phyloP scores from a whole-genome alignment of 2,329 filamentous ascomycete genomes.

The Fusarium humuli region DNA sequence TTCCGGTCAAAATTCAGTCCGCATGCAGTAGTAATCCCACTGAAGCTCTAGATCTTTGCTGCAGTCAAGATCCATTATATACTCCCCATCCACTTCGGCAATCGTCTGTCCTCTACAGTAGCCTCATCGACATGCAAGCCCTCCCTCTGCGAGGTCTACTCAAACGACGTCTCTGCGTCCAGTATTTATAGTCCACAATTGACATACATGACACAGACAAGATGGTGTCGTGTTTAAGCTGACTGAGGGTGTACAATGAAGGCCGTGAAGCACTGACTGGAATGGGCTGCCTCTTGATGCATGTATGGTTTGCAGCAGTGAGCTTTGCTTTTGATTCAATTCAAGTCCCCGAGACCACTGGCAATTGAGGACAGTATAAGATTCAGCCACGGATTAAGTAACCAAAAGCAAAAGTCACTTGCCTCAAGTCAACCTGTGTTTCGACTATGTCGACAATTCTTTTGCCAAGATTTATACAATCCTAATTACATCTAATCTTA shows the following conservation, averaged over 20 bases:
- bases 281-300: background rate
- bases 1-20: background rate
- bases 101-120: background rate
- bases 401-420: background rate
- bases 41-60: background rate
- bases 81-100: background rate
- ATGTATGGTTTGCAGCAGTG: background rate
- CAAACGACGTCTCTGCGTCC: background rate
- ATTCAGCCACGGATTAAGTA: background rate
- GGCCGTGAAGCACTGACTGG: no score
- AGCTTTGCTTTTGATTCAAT: rapidly evolving
- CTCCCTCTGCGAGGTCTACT: background rate
- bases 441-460: no score
- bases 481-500: background rate
- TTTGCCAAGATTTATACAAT: background rate
- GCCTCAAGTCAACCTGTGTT: no score
- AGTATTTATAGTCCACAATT: no score
- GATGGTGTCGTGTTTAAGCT: constrained; percentile 13
- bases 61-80: background rate
- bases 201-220: background rate
- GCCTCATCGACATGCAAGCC: background rate
- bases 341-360: rapidly evolving
- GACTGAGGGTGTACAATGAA: constrained; percentile 6
- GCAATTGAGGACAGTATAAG: rapidly evolving
- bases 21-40: background rate